Evolutionary conservation across 108 stramenopile species (phyloP), one percentile per base, ranked within the genome.

Genomic region (Cyclotella distinguenda): DNA sequence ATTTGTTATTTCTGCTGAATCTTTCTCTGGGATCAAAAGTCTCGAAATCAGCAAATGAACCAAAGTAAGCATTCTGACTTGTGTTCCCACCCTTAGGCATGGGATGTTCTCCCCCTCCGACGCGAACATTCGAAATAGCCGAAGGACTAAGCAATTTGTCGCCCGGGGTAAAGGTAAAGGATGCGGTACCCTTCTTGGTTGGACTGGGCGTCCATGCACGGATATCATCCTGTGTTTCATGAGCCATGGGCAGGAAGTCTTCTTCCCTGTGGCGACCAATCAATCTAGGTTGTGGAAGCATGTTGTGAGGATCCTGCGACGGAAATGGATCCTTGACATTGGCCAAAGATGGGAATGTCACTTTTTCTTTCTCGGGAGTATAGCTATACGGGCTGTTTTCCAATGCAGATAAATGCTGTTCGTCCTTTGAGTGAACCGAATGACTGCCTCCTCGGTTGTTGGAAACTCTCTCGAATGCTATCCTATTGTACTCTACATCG

Each of bases 401-500:
- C 32, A 72, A 27, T 48, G 60, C 58, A 26, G 57, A 59, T 9
- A 72, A 45, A 47, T 50, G 64, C 43, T 65, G 35, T 36, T 63
- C 50, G 30, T 61, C 40, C 5, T 35, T 39, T 15, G 31, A 35
- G 26, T 35, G 26, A 4, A 42, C 31, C 18, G 32, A 48, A 40
- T 18, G 18, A 31, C 49, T 36, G 6, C 62, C 48, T 4, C 21
- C 42, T 21, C 34, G 31, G n/a, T n/a, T n/a, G n/a, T n/a, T n/a
- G n/a, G 27, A 16, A 60, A 57, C 27, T 64, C 74, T 9, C 33
- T 70, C 60, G 23, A 75, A 57, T 18, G 25, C 66, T 42, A 91
- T 55, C 10, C 40, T 52, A 63, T 88, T 86, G 59, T 88, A 91
- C 47, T 88, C 85, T 21, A 84, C 79, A 60, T 91, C 90, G 34